Evolutionary conservation across 2,329 filamentous ascomycete genomes (phyloP), one percentile per base, ranked within the genome.

Genomic region (Fusarium sacchari): DNA sequence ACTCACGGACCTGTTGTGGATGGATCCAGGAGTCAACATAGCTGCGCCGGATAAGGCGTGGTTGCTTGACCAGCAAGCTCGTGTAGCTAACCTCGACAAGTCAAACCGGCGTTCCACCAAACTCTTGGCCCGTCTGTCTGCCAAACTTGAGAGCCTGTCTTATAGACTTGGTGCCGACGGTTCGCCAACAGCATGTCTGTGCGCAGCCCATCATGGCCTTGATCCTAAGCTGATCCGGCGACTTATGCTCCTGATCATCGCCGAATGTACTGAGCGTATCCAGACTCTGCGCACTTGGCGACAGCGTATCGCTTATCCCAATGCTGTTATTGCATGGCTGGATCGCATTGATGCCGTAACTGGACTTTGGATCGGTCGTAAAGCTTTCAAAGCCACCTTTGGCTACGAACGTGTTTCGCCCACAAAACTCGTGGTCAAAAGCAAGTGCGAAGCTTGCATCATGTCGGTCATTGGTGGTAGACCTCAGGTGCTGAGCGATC

Each of bases 371-470:
- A 81, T 86, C 22, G 73, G 78, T 3, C 73, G 78, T 2, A 58
- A 76, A 1, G 72, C 82, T 6, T 87, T 86, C 66, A 67, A 74
- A 24, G 46, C 75, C 18, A 69, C 80, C 7, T 86, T 83, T 69
- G 78, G 80, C 2, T 79, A 82, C n/a, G 75, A 82, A 7, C 61
- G 60, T 2, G 58, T 55, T 59, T 34, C 73, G 70, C 77, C 71
- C 28, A 44, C 30, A 30, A 75, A 81, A 40, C 74, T 69, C 12
- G 55, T 69, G 17, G 78, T 86, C 8, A 63, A 69, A 36, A 81
- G 77, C 12, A 79, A 64, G 4, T 90, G 88, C 69, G 85, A 88
- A 73, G 88, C 87, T 4, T 90, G 88, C 69, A 84, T 88, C 34
- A 77, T 90, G 18, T 82, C 86, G 4, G 81, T 82, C 7, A 75